Percentiles rank a stretch among this genome's conserved stretches.
These are phyloP conservation scores for Talaromyces trachyspermus DNA, from an alignment of 495 filamentous ascomycete genomes.

Conservation along the genomic window DNA sequence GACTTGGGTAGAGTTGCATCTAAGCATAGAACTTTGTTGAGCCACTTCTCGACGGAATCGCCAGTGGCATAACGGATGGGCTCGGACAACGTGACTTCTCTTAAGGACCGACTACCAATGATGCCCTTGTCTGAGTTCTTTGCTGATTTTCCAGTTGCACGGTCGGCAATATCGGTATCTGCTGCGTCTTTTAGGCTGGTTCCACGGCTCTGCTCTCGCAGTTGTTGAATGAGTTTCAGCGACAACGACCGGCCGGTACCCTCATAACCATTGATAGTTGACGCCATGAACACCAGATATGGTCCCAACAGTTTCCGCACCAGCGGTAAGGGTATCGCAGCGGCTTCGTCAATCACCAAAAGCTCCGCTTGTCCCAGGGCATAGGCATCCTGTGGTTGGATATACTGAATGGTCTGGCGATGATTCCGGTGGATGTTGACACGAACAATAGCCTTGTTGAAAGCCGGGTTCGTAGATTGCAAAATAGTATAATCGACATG, in stretches of 20 bases:
- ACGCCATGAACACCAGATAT: conserved; percentile 99
- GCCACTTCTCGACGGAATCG: conserved; percentile 90
- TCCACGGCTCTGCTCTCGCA: conserved; percentile 82
- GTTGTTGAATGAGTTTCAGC: conserved; percentile 93
- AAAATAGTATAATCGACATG: conserved; percentile 97
- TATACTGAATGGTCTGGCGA: conserved; percentile 97
- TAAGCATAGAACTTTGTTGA: conserved; percentile 89
- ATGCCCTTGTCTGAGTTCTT: conserved; percentile 54
- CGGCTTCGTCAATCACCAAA: conserved; percentile 95
- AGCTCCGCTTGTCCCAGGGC: conserved; percentile 93
- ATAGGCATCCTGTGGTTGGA: conserved; percentile 91
- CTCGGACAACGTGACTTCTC: conserved; percentile 86
- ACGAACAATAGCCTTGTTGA: conserved; percentile 96
- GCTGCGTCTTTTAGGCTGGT: conserved; percentile 33
- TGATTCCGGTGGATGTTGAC: conserved; percentile 95
- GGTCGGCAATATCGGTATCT: conserved; percentile 63
- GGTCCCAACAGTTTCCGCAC: conserved; percentile 93
- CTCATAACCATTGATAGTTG: conserved; percentile 98
- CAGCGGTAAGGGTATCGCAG: conserved; percentile 88
- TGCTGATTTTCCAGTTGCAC: conserved; percentile 58
- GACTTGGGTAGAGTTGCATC: conserved; percentile 82
- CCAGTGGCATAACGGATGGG: conserved; percentile 92
- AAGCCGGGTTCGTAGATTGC: conserved; percentile 95
- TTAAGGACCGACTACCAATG: conserved; percentile 67
- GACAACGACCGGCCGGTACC: conserved; percentile 93